A percentile compares a stretch with the other conserved stretches of the same genome.
Evolutionary conservation across 2,329 filamentous ascomycete species (phyloP).

Genomic region (Penicillium sp.): DNA sequence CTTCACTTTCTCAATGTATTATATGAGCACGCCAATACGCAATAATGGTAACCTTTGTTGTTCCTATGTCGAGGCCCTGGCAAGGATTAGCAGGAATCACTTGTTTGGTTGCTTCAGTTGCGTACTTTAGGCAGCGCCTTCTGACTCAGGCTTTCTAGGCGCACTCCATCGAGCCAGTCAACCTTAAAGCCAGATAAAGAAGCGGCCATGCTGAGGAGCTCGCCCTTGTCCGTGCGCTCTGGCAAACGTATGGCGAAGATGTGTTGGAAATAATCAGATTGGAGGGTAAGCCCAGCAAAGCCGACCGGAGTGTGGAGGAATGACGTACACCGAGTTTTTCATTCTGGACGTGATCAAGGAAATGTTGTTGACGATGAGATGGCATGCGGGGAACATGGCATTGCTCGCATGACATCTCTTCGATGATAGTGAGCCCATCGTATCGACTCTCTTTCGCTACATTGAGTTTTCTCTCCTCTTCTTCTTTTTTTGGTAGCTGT

Average conservation of each 20-base stretch:
- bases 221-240: slow-evolving; percentile 51
- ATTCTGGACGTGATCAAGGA: background rate
- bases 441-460: too few relatives aligned
- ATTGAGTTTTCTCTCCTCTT: too few relatives aligned
- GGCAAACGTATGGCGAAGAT: slow-evolving; percentile 51
- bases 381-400: background rate
- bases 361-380: too few relatives aligned
- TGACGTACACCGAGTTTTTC: background rate
- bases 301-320: background rate
- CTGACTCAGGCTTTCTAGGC: slow-evolving; percentile 41
- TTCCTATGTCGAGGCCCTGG: background rate
- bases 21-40: slow-evolving; percentile 46
- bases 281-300: background rate
- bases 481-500: too few relatives aligned
- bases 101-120: background rate
- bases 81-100: background rate
- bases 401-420: background rate
- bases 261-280: slow-evolving; percentile 39
- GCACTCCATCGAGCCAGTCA: slow-evolving; percentile 48
- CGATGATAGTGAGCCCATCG: too few relatives aligned
- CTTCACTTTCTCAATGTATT: slow-evolving; percentile 35
- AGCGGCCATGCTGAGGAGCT: slow-evolving; percentile 48
- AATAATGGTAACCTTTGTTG: slow-evolving; percentile 28
- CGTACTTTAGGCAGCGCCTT: slow-evolving; percentile 32
- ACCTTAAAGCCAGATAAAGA: slow-evolving; percentile 45